Conservation (phyloP, 345 rosid genomes). For the Pistacia integerrima region DNA sequence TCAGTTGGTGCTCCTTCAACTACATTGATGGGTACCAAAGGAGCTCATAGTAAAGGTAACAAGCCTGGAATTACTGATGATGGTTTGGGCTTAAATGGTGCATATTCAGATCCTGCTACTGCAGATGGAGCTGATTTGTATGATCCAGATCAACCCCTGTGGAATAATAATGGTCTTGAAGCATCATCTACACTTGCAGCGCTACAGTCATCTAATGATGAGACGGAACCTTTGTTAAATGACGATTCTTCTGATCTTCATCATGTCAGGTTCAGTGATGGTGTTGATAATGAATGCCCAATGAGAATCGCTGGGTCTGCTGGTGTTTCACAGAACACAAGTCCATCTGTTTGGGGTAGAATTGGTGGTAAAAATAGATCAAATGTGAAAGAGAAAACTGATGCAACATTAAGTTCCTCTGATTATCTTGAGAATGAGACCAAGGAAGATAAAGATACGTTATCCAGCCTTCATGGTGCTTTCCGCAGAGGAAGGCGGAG, state of each 20-base stretch:
- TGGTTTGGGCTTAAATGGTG: conserved; percentile 57
- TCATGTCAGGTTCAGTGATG: conserved; percentile 32
- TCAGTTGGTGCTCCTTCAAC: conserved; percentile 55
- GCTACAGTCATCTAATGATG: conserved; percentile 59
- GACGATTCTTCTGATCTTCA: conserved; percentile 49
- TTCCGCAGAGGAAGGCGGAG: conserved; percentile 54
- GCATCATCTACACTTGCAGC: conserved; percentile 53
- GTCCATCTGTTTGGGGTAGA: conserved; percentile 76
- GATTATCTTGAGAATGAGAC: conserved; percentile 53
- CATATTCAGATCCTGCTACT: conserved; percentile 44
- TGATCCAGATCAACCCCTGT: conserved; percentile 98
- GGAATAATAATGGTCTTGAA: conserved; percentile 79
- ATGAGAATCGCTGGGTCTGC: conserved; percentile 32
- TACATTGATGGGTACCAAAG: conserved; percentile 48
- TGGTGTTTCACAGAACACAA: conserved; percentile 45
- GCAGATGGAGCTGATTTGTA: conserved; percentile 75
- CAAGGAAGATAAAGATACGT: conserved; percentile 48
- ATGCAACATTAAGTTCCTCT: conserved; percentile 38
- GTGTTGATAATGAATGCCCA: conserved; percentile 45
- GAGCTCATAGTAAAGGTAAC: conserved; percentile 42
- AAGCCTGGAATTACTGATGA: conserved; percentile 60
- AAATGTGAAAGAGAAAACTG: conserved; percentile 58
- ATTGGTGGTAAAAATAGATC: conserved; percentile 50
- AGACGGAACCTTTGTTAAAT: conserved; percentile 46
- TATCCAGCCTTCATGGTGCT: conserved; percentile 36